A percentile compares a stretch with the other conserved stretches of the same genome.
Conservation (phyloP, 2,329 filamentous ascomycete species). For the Pestalotiopsis fici region DNA sequence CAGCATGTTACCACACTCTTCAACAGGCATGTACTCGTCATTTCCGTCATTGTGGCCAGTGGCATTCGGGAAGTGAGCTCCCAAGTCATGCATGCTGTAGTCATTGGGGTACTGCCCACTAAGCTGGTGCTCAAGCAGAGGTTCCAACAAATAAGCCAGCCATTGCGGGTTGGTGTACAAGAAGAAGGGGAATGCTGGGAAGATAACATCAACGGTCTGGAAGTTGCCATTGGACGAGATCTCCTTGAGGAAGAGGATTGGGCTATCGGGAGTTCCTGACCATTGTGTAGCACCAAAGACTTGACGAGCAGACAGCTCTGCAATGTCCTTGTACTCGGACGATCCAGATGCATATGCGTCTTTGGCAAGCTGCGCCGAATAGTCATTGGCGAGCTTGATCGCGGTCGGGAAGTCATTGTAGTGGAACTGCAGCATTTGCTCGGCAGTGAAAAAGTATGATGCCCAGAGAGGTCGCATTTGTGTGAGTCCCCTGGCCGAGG, state of each 20-base stretch:
- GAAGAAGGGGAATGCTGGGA: constrained; percentile 84
- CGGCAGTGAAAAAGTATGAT: constrained; percentile 66
- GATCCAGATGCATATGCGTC: constrained; percentile 77
- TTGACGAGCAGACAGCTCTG: constrained; percentile 76
- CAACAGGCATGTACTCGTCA: constrained; percentile 76
- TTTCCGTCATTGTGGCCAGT: constrained; percentile 70
- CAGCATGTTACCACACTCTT: constrained; percentile 75
- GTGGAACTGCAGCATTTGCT: constrained; percentile 72
- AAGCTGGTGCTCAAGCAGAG: constrained; percentile 77
- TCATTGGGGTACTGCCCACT: constrained; percentile 84
- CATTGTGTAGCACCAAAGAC: constrained; percentile 79
- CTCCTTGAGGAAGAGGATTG: constrained; percentile 80
- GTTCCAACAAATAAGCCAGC: constrained; percentile 78
- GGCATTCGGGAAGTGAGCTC: constrained; percentile 73
- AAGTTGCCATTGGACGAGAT: constrained; percentile 84
- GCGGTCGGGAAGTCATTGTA: constrained; percentile 73
- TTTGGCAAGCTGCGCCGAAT: constrained; percentile 68
- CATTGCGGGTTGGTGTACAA: constrained; percentile 81
- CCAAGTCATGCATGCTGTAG: constrained; percentile 78
- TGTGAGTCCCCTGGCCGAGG: constrained; percentile 73
- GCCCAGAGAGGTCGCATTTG: constrained; percentile 80
- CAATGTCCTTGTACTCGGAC: constrained; percentile 74
- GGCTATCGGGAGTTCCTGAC: constrained; percentile 69
- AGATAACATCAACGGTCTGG: constrained; percentile 87
- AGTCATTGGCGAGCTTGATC: constrained; percentile 65